Percentiles rank a stretch among this genome's conserved stretches.
Conservation (phyloP, 306 rosid species). For the Ziziphus jujuba region DNA sequence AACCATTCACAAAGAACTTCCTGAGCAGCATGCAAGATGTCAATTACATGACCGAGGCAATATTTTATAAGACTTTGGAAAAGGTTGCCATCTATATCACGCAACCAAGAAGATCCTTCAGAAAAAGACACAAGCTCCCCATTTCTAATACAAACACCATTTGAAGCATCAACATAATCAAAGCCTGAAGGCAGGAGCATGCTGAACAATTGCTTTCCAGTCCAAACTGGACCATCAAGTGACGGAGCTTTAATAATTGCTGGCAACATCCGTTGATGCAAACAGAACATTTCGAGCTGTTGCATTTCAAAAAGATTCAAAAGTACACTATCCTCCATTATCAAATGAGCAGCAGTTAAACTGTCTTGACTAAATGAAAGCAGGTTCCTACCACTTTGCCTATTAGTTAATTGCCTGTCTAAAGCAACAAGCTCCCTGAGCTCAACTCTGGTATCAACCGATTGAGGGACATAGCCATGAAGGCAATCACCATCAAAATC, state of each 20-base stretch:
- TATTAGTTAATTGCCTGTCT: slow-evolving; percentile 72
- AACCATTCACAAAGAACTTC: slow-evolving; percentile 87
- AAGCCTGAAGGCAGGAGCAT: slow-evolving; percentile 71
- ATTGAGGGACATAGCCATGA: slow-evolving; percentile 91
- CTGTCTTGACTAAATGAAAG: slow-evolving; percentile 92
- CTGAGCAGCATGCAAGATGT: slow-evolving; percentile 63
- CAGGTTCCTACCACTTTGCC: slow-evolving; percentile 85
- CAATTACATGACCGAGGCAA: slow-evolving; percentile 46
- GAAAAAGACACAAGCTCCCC: slow-evolving; percentile 79
- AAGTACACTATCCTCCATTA: slow-evolving; percentile 57
- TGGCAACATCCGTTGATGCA: slow-evolving; percentile 38
- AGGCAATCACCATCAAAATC: slow-evolving; percentile 99
- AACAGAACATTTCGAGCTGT: slow-evolving; percentile 72
- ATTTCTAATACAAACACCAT: slow-evolving; percentile 41
- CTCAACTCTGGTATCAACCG: slow-evolving; percentile 74
- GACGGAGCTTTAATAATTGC: slow-evolving; percentile 64
- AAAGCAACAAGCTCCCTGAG: slow-evolving; percentile 79
- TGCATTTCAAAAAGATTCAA: slow-evolving; percentile 69
- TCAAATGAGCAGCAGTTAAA: slow-evolving; percentile 76
- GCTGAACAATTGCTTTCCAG: slow-evolving; percentile 83
- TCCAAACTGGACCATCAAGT: slow-evolving; percentile 52
- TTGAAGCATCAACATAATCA: slow-evolving; percentile 51
- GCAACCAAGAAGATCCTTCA: slow-evolving; percentile 78
- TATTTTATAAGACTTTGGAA: slow-evolving; percentile 59
- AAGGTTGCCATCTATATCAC: slow-evolving; percentile 57